Base-by-base conservation (phyloP, 2,329 filamentous ascomycete genomes). In the Ambrosiella beaveri region DNA sequence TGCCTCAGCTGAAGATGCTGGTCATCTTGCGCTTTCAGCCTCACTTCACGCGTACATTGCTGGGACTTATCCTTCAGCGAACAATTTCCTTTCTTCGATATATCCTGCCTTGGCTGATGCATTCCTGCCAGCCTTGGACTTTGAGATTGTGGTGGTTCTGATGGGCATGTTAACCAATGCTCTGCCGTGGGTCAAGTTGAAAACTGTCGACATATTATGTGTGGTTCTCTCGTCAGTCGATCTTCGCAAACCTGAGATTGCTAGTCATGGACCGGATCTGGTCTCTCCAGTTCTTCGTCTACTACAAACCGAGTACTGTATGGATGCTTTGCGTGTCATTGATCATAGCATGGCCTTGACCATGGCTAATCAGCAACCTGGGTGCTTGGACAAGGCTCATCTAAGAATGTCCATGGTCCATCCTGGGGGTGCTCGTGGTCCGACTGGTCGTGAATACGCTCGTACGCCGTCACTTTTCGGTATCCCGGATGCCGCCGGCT, bases 341-440 rank as follows among this genome's bases (percentile, higher is more conserved):
- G 93, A 98, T 68, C 87, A 91, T 63, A 93, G 97, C 64, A 95
- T 96, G 79, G 39, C 39, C 5, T 17, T 54, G 19, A 19, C 52
- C 17, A 44, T 54, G 38, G 13, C 52, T 19, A 15, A 15, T 9
- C 88, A 86, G 74, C 89, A 89, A 0, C 86, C 88, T 3, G 89
- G 86, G 38, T 86, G 91, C 1, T 88, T 95, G 78, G 93, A 97
- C 69, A 88, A 87, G 64, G 88, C 96, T 64, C 89, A 97, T 66
- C 73, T 98, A 60, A 82, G 93, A 44, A 98, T 98, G 94, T 97
- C 91, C 69, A 96, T 98, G 88, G 90, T 89, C 4, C 86, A 1
- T 88, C 89, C 1, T 17, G 36, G 9, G 44, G 19, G 47, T 35
- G 93, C 89, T 0, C 85, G 86, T 64, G 82, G 85, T 0, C 85